Base-by-base conservation (phyloP, 371 early-diverging fungal genomes). In the Chytridium lagenaria region DNA sequence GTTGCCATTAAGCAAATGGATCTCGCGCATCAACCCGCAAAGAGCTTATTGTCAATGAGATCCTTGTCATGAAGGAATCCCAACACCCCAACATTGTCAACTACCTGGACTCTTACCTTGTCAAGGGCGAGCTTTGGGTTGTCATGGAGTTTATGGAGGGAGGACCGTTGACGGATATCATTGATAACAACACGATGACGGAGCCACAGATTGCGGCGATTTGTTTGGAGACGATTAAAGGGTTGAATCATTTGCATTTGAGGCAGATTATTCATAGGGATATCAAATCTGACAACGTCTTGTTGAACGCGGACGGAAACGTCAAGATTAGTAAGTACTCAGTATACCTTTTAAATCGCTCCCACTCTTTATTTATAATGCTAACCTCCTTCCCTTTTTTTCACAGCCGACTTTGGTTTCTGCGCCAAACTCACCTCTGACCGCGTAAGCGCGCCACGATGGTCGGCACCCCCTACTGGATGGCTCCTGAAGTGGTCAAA, bases 91-190 rank as follows among this genome's bases (percentile, higher is more conserved):
- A 97, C 81, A 95, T 98, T 84, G 95, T 98, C 77, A 95, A 95
- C 81, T 97, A 89, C 79, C 84, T 95, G 37, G 97, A 97, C 81
- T 85, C 92, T 1, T 98, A 92, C 86, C 81, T 98, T 72, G 88
- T 94, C 57, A 88, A 87, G 70, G 85, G 66, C 51, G 97, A 97
- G 39, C 83, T 98, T 65, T 98, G 99, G 99, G 96, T 98, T 7
- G 92, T 98, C 31, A 96, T 98, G 96, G 99, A 98, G 84, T 95
- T 92, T 84, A 98, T 98, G 98, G 97, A 97, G 80, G 98, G 97
- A 36, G 99, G 99, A 38, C 90, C 97, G 12, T 82, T 98, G 81
- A 98, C 97, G 5, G 98, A 98, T 78, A 92, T 97, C 30, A 96
- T 98, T 80, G 97, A 97, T 73, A 91, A 92, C 83, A 95, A 93